phyloP scores from a whole-genome alignment of 306 rosid species.

The Calophaca sinica region DNA sequence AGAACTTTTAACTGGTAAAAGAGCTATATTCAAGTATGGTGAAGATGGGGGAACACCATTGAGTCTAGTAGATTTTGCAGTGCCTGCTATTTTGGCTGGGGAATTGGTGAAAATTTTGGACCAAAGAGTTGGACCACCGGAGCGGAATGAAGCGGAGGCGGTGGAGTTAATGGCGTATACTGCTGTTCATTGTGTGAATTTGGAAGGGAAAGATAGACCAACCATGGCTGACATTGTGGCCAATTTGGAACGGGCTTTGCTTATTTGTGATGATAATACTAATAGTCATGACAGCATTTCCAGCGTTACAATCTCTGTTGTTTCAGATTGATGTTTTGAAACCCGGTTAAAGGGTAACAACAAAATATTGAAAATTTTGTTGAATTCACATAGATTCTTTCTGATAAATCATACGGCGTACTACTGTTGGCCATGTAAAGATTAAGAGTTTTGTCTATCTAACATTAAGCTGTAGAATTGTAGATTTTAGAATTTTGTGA shows the following conservation, averaged over 20 bases:
- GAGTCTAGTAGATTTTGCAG: conserved; percentile 80
- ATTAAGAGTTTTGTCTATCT: conserved; percentile 34
- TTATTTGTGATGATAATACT: conserved; percentile 64
- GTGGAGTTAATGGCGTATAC: conserved; percentile 82
- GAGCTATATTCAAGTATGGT: conserved; percentile 73
- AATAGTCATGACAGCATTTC: conserved; percentile 61
- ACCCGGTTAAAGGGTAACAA: conserved; percentile 12
- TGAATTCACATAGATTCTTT: conserved; percentile 47
- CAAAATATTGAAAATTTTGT: conserved; percentile 46
- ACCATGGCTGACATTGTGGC: conserved; percentile 85
- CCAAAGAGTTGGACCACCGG: conserved; percentile 70
- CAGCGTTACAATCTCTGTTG: conserved; percentile 67
- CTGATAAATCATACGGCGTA: conserved; percentile 9
- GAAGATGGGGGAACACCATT: conserved; percentile 67
- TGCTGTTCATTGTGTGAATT: conserved; percentile 82
- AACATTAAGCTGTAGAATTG: conserved; percentile 33
- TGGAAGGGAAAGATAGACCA: conserved; percentile 97
- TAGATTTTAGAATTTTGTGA: conserved; percentile 37
- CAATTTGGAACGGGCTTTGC: conserved; percentile 78
- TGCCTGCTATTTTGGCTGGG: conserved; percentile 78
- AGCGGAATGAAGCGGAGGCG: conserved; percentile 71
- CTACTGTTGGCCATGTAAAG: conserved; percentile 35
- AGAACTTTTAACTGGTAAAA: conserved; percentile 90
- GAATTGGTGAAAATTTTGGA: conserved; percentile 75
- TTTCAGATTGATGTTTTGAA: conserved; percentile 58